phyloP scores from a whole-genome alignment of 345 rosid genomes.

The Sonneratia alba region DNA sequence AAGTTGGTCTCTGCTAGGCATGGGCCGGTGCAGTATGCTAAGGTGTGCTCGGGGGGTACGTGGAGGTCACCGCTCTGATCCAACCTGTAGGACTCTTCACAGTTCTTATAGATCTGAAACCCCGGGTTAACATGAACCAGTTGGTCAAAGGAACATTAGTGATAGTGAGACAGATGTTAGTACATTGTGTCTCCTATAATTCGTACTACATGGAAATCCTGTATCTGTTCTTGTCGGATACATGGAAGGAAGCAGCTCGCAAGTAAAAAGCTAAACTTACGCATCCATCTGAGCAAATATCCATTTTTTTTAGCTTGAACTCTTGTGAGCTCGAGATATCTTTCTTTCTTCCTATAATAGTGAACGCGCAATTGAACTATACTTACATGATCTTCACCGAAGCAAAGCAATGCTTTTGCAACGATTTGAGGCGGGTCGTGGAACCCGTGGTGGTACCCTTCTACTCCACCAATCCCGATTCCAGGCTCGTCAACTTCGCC shows the following conservation, averaged over 20 bases:
- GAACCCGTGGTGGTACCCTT: constrained; percentile 13
- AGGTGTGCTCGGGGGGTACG: constrained; percentile 35
- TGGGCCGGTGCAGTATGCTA: constrained; percentile 62
- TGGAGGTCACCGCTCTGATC: constrained; percentile 48
- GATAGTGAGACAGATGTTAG: background rate
- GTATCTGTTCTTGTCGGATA: too few relatives aligned
- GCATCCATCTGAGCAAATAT: too few relatives aligned
- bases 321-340: too few relatives aligned
- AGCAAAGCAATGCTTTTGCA: constrained; percentile 66
- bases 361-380: background rate
- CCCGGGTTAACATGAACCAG: background rate
- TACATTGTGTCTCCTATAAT: background rate
- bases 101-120: constrained; percentile 58
- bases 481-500: background rate
- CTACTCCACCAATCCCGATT: background rate
- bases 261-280: too few relatives aligned
- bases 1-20: constrained; percentile 66
- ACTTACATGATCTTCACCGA: constrained; percentile 54
- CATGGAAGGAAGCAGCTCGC: too few relatives aligned
- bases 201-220: too few relatives aligned
- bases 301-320: too few relatives aligned
- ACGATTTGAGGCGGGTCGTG: constrained; percentile 47
- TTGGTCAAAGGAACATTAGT: background rate
- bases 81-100: constrained; percentile 60
- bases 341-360: too few relatives aligned